Evolutionary conservation across 2,329 filamentous ascomycete species (phyloP).

Genomic region (Ilyonectria sp.): DNA sequence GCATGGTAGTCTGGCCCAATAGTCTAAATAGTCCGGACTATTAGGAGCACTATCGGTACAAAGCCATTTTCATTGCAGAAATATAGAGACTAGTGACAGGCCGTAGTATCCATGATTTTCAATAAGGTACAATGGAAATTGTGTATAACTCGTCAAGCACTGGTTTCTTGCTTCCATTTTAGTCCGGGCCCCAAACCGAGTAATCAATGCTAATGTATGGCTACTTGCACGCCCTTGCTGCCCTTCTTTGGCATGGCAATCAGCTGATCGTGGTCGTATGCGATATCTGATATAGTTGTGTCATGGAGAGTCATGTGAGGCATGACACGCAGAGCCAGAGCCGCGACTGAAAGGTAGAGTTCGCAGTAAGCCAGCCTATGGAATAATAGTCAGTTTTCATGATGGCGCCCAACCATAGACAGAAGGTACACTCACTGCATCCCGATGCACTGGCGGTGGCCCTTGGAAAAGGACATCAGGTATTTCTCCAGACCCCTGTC

Average conservation of each 20-base stretch:
- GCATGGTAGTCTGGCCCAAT: no score
- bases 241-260: conserved; percentile 21
- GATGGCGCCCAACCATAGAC: background rate
- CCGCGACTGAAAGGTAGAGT: conserved; percentile 41
- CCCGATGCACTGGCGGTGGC: conserved; percentile 56
- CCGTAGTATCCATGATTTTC: no score
- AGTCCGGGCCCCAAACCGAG: background rate
- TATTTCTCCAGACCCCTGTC: conserved; percentile 48
- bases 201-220: conserved; percentile 10
- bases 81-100: no score
- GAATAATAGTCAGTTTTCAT: conserved; percentile 14
- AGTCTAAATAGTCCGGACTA: no score
- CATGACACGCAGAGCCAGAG: conserved; percentile 42
- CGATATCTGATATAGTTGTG: conserved; percentile 20
- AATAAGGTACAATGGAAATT: no score
- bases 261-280: conserved; percentile 28
- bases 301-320: conserved; percentile 15
- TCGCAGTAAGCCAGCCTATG: conserved; percentile 45
- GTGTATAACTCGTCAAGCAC: no score
- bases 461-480: conserved; percentile 57
- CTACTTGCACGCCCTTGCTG: conserved; percentile 16
- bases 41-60: no score
- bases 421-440: conserved; percentile 26
- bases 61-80: no score
- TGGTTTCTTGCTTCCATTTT: background rate